These are phyloP conservation scores for Solanum commersonii DNA, from an alignment of 257 asterid species.

Conservation along the genomic window DNA sequence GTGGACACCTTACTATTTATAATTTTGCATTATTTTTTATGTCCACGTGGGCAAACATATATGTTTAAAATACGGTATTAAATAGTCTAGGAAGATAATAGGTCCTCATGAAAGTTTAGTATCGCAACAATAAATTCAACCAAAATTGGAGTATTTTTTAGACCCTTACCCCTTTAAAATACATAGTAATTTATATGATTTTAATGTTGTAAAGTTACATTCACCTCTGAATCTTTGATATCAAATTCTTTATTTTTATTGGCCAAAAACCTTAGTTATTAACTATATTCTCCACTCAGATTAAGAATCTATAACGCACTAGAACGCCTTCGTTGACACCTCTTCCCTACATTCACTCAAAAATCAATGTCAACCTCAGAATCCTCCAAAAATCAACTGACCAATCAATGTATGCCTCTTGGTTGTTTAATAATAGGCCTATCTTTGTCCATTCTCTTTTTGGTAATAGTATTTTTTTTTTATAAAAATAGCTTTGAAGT, in stretches of 20 bases:
- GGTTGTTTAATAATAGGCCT: background rate
- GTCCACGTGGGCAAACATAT: too few species aligned
- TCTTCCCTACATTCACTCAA: background rate
- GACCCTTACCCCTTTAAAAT: too few species aligned
- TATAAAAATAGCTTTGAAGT: background rate
- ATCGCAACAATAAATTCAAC: too few species aligned
- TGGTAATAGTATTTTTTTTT: background rate
- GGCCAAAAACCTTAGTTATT: too few species aligned
- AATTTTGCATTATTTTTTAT: too few species aligned
- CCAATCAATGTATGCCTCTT: slow-evolving; percentile 1
- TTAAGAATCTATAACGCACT: background rate
- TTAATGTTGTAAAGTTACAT: background rate
- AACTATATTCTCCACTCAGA: too few species aligned
- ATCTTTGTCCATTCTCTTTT: slow-evolving; percentile 2
- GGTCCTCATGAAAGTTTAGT: too few species aligned
- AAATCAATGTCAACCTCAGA: slow-evolving; percentile 45
- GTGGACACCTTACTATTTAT: too few species aligned
- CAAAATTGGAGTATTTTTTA: too few species aligned
- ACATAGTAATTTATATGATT: background rate
- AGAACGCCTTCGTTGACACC: background rate
- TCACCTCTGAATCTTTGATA: background rate
- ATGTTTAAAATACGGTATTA: too few species aligned
- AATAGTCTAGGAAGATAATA: too few species aligned
- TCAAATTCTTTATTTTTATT: slow-evolving; percentile 9
- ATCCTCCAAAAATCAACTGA: slow-evolving; percentile 12